These are phyloP conservation scores for Trichocladium uniseriatum DNA, from an alignment of 495 filamentous ascomycete genomes.

Conservation along the genomic window DNA sequence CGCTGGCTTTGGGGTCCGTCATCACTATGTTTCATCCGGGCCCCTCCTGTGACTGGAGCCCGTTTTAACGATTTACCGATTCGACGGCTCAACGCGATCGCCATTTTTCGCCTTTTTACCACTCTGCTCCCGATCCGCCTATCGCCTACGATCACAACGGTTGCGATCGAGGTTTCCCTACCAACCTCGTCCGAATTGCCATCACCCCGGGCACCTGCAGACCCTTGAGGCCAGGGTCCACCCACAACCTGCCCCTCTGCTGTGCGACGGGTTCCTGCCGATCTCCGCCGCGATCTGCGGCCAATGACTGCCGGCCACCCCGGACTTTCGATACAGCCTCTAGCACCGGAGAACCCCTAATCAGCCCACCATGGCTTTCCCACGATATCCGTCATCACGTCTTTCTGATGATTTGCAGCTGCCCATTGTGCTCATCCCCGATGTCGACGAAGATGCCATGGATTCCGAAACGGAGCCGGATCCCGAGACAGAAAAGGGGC, in stretches of 20 bases:
- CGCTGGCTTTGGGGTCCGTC: slow-evolving; percentile 1
- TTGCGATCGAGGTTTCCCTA: neutral
- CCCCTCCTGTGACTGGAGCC: slow-evolving; percentile 2
- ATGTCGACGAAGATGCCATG: slow-evolving; percentile 7
- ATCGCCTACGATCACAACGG: neutral
- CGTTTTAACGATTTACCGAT: neutral
- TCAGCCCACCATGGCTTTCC: slow-evolving; percentile 15
- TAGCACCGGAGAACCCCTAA: neutral
- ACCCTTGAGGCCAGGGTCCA: slow-evolving; percentile 2
- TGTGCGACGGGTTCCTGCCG: slow-evolving; percentile 22
- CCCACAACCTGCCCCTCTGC: slow-evolving; percentile 10
- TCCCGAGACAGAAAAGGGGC: slow-evolving; percentile 5
- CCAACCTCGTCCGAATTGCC: neutral
- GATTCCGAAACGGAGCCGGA: slow-evolving; percentile 10
- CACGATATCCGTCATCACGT: slow-evolving; percentile 7
- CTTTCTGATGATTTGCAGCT: slow-evolving; percentile 18
- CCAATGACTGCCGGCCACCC: slow-evolving; percentile 10
- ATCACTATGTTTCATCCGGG: slow-evolving; percentile 11
- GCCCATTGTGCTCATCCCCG: slow-evolving; percentile 19
- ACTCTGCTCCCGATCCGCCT: neutral
- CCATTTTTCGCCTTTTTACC: neutral
- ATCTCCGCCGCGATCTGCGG: slow-evolving; percentile 20
- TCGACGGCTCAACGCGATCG: too few relatives aligned
- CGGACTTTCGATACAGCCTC: slow-evolving; percentile 1
- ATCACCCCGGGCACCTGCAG: slow-evolving; percentile 13